Percentiles rank a stretch among this genome's conserved stretches.
phyloP scores from a whole-genome alignment of 176 grass and related monocot species.

The Avena sativa region DNA sequence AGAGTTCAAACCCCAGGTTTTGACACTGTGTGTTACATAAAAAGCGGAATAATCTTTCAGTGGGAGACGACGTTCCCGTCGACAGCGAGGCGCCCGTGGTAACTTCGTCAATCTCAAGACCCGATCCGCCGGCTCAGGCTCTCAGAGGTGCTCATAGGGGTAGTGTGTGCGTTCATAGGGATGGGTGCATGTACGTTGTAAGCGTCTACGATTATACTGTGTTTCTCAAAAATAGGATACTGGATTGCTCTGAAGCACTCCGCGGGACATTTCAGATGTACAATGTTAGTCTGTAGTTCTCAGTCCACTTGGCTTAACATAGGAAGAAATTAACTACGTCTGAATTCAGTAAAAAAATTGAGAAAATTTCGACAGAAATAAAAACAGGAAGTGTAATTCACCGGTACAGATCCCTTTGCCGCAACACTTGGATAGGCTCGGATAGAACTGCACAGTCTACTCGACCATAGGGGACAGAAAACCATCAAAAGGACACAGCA shows the following conservation, averaged over 20 bases:
- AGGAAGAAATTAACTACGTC: neutral
- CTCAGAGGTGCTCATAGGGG: too few relatives aligned
- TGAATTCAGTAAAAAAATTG: neutral
- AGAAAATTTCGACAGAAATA: neutral
- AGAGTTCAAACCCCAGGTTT: too few relatives aligned
- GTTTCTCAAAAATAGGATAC: conserved; percentile 59
- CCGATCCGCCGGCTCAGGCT: too few relatives aligned
- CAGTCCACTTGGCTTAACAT: neutral
- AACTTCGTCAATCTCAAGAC: too few relatives aligned
- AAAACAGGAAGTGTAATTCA: conserved; percentile 23
- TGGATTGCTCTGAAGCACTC: conserved; percentile 79
- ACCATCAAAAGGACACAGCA: neutral
- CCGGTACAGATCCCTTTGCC: conserved; percentile 82
- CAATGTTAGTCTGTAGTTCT: neutral
- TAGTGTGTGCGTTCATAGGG: too few relatives aligned
- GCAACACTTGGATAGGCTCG: conserved; percentile 75
- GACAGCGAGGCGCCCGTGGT: too few relatives aligned
- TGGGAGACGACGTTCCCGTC: too few relatives aligned
- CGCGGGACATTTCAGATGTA: conserved; percentile 14
- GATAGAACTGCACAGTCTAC: conserved; percentile 47
- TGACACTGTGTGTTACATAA: too few relatives aligned
- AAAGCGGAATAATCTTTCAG: too few relatives aligned
- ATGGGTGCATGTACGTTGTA: too few relatives aligned
- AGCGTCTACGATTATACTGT: too few relatives aligned
- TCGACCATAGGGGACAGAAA: neutral